Conservation (phyloP, 345 rosid genomes). For the Aurinia saxatilis region DNA sequence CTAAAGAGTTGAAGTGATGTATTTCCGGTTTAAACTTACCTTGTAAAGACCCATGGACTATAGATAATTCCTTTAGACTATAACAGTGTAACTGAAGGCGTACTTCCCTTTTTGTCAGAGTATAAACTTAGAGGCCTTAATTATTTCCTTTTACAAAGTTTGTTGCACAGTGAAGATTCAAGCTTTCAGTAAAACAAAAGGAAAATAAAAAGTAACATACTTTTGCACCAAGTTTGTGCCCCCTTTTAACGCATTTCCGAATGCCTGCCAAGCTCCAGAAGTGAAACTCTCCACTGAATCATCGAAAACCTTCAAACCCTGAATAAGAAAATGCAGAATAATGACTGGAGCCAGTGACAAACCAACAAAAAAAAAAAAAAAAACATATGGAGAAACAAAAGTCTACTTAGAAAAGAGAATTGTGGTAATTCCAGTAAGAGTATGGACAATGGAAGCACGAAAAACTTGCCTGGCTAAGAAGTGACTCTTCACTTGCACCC, state of each 20-base stretch:
- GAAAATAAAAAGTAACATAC: constrained; percentile 36
- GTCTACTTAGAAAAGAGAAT: neutral
- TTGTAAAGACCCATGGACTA: neutral
- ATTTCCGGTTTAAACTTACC: neutral
- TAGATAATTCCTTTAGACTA: neutral
- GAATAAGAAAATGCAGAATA: constrained; percentile 10
- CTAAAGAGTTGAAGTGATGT: neutral
- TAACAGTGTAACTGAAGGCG: neutral
- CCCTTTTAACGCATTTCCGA: constrained; percentile 82
- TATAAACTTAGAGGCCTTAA: neutral
- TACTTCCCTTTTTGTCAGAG: neutral
- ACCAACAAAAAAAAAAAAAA: too few species aligned
- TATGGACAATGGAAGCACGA: neutral
- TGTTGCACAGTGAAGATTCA: neutral
- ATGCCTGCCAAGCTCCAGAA: constrained; percentile 93
- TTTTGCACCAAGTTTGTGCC: constrained; percentile 67
- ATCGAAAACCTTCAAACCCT: constrained; percentile 92
- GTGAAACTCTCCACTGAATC: constrained; percentile 84
- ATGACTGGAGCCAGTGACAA: neutral
- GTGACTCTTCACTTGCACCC: constrained; percentile 74
- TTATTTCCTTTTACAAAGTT: neutral
- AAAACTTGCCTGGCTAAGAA: constrained; percentile 81
- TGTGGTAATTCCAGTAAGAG: too few species aligned
- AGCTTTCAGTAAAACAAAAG: neutral
- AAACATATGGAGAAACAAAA: neutral